phyloP scores from a whole-genome alignment of 805 yeast genomes.

The Candida silvatica region DNA sequence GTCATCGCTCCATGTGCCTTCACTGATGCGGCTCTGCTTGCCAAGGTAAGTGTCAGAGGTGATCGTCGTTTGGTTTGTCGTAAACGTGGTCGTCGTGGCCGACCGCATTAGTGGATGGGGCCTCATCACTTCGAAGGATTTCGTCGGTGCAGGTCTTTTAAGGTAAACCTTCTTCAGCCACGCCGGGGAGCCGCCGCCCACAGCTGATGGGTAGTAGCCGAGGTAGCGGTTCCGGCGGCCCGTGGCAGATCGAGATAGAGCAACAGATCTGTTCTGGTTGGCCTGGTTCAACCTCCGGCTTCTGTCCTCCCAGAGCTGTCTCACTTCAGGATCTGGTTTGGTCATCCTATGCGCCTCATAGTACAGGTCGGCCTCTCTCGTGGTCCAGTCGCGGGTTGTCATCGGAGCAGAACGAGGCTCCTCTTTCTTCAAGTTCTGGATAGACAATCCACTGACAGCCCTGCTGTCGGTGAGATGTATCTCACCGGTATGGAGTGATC shows the following conservation, averaged over 20 bases:
- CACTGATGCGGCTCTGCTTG: no score
- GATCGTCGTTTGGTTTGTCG: not conserved
- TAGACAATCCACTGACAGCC: not conserved
- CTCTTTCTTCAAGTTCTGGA: not conserved
- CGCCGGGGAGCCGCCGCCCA: no score
- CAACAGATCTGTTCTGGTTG: no score
- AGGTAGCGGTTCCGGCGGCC: no score
- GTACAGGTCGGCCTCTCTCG: slow-evolving; percentile 52
- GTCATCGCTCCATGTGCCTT: no score
- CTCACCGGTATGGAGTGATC: not conserved
- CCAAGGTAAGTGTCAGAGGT: not conserved
- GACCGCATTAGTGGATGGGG: slow-evolving; percentile 11
- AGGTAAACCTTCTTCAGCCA: not conserved
- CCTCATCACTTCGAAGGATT: slow-evolving; percentile 21
- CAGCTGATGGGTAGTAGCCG: no score
- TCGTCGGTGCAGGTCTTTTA: not conserved
- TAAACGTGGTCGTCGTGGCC: not conserved
- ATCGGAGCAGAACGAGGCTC: no score
- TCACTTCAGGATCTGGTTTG: slow-evolving; percentile 37
- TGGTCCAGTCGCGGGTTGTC: slow-evolving; percentile 38
- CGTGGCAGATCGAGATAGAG: no score
- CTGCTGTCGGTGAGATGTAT: not conserved
- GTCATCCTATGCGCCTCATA: slow-evolving; percentile 31
- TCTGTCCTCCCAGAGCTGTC: slow-evolving; percentile 43
- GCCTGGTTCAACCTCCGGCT: slow-evolving; percentile 19